These are phyloP conservation scores for Suhomyces terraborum DNA, from an alignment of 1,139 yeast genomes.

Conservation along the genomic window DNA sequence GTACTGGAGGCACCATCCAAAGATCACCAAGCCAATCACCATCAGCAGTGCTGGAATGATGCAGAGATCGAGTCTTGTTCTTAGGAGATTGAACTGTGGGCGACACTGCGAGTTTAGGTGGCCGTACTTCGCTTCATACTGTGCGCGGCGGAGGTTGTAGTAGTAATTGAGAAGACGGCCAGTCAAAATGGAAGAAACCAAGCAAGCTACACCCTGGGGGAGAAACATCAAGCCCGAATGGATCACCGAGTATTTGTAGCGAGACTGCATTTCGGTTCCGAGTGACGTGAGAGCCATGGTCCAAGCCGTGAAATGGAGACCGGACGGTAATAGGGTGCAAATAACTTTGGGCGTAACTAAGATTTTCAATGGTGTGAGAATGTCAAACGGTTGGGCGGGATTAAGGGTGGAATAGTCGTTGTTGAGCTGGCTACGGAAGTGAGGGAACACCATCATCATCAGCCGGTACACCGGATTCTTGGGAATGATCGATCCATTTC, in stretches of 20 bases:
- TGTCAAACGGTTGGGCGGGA: conserved; percentile 23
- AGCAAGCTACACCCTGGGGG: conserved; percentile 41
- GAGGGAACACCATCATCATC: conserved; percentile 29
- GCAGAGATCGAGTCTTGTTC: conserved; percentile 32
- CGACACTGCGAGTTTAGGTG: conserved; percentile 16
- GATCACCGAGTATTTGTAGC: conserved; percentile 36
- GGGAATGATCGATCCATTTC: conserved; percentile 42
- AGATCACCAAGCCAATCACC: conserved; percentile 34
- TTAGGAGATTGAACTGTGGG: conserved; percentile 32
- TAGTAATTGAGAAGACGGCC: conserved; percentile 35
- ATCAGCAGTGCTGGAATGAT: conserved; percentile 27
- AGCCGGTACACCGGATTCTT: conserved; percentile 23
- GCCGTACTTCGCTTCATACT: conserved; percentile 23
- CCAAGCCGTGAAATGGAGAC: conserved; percentile 42
- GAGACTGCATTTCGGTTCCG: conserved; percentile 32
- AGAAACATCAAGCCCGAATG: conserved; percentile 42
- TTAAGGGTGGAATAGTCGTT: conserved; percentile 32
- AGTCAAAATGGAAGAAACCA: conserved; percentile 32
- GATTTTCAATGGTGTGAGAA: conserved; percentile 35
- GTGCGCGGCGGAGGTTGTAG: conserved; percentile 24
- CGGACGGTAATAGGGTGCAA: conserved; percentile 33
- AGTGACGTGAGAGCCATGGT: conserved; percentile 38
- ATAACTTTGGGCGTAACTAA: conserved; percentile 28
- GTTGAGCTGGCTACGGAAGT: conserved; percentile 26
- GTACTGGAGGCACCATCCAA: conserved; percentile 44